A percentile compares a stretch with the other conserved stretches of the same genome.
phyloP scores from a whole-genome alignment of 306 rosid genomes.

The Ormosia semicastrata region DNA sequence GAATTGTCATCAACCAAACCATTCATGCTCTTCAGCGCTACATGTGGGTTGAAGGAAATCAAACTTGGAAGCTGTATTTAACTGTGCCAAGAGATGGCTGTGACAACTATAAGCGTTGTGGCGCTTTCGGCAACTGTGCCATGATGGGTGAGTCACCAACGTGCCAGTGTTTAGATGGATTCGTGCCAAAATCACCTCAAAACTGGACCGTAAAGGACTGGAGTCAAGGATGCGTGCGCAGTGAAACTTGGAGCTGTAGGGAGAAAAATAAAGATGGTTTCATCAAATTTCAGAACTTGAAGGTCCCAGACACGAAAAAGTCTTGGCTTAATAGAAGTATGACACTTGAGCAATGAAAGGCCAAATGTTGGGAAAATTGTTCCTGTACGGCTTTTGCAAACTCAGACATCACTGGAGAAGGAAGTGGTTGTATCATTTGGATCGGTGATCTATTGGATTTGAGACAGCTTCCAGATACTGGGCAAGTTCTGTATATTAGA shows the following conservation, averaged over 20 bases:
- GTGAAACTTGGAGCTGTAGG: slow-evolving; percentile 7
- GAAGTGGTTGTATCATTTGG: slow-evolving; percentile 58
- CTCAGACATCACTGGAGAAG: slow-evolving; percentile 34
- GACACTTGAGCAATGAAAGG: slow-evolving; percentile 42
- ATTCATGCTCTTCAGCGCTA: slow-evolving; percentile 1
- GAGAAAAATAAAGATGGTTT: slow-evolving; percentile 34
- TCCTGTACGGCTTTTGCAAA: slow-evolving; percentile 51
- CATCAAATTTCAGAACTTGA: slow-evolving; percentile 21
- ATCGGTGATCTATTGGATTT: slow-evolving; percentile 42
- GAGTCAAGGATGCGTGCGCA: slow-evolving; percentile 21
- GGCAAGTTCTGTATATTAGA: slow-evolving; percentile 49
- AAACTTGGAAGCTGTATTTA: slow-evolving; percentile 36
- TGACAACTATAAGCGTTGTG: slow-evolving; percentile 42
- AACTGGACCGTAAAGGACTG: slow-evolving; percentile 42
- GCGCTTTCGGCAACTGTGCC: slow-evolving; percentile 35
- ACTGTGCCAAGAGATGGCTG: slow-evolving; percentile 38
- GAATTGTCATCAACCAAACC: slow-evolving; percentile 37
- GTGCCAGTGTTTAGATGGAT: slow-evolving; percentile 48
- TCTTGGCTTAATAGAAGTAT: slow-evolving; percentile 40
- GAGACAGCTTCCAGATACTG: slow-evolving; percentile 1
- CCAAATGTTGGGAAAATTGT: slow-evolving; percentile 46
- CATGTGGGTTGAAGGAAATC: slow-evolving; percentile 26
- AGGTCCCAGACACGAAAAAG: slow-evolving; percentile 43
- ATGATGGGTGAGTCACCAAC: slow-evolving; percentile 12
- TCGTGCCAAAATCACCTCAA: slow-evolving; percentile 34